Conservation (phyloP, 2,329 filamentous ascomycete species). For the Nemania bipapillata region DNA sequence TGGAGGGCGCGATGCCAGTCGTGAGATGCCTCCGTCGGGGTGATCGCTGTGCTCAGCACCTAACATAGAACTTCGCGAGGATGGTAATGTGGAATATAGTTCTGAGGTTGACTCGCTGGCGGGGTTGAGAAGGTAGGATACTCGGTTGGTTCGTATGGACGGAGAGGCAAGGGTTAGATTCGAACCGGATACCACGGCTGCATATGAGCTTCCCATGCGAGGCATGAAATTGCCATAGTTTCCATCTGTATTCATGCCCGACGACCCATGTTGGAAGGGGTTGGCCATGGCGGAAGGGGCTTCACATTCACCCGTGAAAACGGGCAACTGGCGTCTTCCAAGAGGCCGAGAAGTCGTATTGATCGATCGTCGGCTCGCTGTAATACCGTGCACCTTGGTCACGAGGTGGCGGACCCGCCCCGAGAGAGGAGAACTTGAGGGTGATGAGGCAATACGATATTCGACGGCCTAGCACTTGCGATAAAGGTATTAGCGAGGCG, state of each 20-base stretch:
- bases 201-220: constrained; percentile 56
- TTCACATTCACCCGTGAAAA: constrained; percentile 33
- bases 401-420: constrained; percentile 3
- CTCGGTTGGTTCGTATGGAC: constrained; percentile 54
- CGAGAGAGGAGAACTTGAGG: neutral
- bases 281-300: constrained; percentile 55
- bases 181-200: constrained; percentile 56
- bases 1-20: constrained; percentile 46
- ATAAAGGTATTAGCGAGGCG: neutral
- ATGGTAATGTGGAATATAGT: constrained; percentile 47
- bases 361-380: constrained; percentile 2
- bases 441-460: neutral
- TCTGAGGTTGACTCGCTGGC: constrained; percentile 54
- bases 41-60: constrained; percentile 51
- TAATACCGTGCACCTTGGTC: neutral
- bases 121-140: constrained; percentile 67
- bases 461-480: neutral
- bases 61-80: constrained; percentile 48
- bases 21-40: constrained; percentile 43
- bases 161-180: constrained; percentile 42
- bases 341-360: constrained; percentile 3
- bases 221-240: constrained; percentile 50
- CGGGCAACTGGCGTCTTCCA: constrained; percentile 6
- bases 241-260: constrained; percentile 52
- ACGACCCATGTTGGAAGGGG: constrained; percentile 54